These are phyloP conservation scores for Byssoonygena ceratinophila DNA, from an alignment of 2,329 filamentous ascomycete genomes.

Conservation along the genomic window DNA sequence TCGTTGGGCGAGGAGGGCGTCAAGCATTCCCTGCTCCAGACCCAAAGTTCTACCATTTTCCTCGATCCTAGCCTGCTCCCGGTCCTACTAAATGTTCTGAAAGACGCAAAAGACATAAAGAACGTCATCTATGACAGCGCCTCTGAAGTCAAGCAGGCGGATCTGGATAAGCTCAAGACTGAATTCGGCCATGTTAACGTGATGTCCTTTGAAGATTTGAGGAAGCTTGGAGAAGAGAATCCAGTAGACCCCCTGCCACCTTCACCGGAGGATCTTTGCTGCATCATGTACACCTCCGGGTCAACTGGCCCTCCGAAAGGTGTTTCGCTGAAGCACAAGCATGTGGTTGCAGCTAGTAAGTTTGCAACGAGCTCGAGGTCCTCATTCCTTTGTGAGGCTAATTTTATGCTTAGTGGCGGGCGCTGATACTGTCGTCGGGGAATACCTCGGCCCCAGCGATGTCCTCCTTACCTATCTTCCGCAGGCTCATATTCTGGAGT, in stretches of 20 bases:
- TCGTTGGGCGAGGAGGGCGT: slow-evolving; percentile 29
- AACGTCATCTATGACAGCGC: slow-evolving; percentile 47
- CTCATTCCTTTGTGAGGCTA: slow-evolving; percentile 1
- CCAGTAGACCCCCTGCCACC: slow-evolving; percentile 59
- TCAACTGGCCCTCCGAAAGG: slow-evolving; percentile 80
- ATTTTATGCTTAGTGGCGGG: slow-evolving; percentile 54
- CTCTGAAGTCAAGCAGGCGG: slow-evolving; percentile 38
- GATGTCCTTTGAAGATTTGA: slow-evolving; percentile 43
- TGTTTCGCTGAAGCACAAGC: slow-evolving; percentile 66
- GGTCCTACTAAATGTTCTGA: slow-evolving; percentile 43
- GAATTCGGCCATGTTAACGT: slow-evolving; percentile 43
- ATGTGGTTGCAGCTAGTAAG: slow-evolving; percentile 66
- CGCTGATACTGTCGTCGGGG: slow-evolving; percentile 64
- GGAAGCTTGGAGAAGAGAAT: slow-evolving; percentile 48
- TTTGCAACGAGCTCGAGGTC: slow-evolving; percentile 15
- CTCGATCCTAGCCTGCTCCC: slow-evolving; percentile 33
- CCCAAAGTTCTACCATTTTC: slow-evolving; percentile 27
- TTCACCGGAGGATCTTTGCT: slow-evolving; percentile 62
- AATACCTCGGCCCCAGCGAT: slow-evolving; percentile 67
- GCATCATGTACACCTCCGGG: slow-evolving; percentile 68
- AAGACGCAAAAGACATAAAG: slow-evolving; percentile 44
- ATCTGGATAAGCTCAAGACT: slow-evolving; percentile 42
- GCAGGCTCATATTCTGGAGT: slow-evolving; percentile 90
- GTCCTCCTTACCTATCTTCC: slow-evolving; percentile 82
- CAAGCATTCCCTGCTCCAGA: slow-evolving; percentile 27